Percentiles rank a stretch among this genome's conserved stretches.
phyloP scores from a whole-genome alignment of 163 green algal genomes.

The Chloromonas sp. region DNA sequence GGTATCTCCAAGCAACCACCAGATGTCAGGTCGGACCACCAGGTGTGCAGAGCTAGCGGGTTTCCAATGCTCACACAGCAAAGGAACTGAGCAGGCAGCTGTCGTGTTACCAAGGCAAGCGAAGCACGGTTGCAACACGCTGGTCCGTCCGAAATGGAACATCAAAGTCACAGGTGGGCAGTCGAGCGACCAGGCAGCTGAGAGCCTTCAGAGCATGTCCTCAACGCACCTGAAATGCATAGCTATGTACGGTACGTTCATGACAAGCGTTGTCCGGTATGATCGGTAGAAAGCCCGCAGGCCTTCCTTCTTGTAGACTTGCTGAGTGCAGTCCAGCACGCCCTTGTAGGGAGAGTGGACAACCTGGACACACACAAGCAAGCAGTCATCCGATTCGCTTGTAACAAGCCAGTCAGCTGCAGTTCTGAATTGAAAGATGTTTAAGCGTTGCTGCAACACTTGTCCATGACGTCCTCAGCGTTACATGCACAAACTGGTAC shows the following conservation, averaged over 20 bases:
- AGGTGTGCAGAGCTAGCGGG: no score
- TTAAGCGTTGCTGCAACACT: background rate
- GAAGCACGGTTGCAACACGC: no score
- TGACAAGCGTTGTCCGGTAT: conserved; percentile 89
- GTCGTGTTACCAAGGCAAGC: no score
- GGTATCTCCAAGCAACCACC: no score
- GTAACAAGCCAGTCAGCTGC: no score
- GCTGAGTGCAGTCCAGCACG: conserved; percentile 54
- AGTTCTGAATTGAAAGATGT: no score
- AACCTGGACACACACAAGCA: conserved; percentile 37
- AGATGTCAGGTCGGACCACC: no score
- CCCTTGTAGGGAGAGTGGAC: conserved; percentile 68
- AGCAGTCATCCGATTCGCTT: background rate
- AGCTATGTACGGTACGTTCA: conserved; percentile 96
- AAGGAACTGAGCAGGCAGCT: no score
- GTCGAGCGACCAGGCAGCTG: no score
- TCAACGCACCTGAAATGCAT: conserved; percentile 72
- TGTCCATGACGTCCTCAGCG: background rate
- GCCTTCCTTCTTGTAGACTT: conserved; percentile 67
- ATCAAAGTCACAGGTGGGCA: no score
- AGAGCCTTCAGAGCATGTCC: background rate
- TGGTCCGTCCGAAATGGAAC: no score
- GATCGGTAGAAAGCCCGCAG: conserved; percentile 79
- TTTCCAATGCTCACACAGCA: no score
- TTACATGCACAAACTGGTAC: background rate